Conservation (phyloP, 495 filamentous ascomycete species). For the Durotheca rogersii region DNA sequence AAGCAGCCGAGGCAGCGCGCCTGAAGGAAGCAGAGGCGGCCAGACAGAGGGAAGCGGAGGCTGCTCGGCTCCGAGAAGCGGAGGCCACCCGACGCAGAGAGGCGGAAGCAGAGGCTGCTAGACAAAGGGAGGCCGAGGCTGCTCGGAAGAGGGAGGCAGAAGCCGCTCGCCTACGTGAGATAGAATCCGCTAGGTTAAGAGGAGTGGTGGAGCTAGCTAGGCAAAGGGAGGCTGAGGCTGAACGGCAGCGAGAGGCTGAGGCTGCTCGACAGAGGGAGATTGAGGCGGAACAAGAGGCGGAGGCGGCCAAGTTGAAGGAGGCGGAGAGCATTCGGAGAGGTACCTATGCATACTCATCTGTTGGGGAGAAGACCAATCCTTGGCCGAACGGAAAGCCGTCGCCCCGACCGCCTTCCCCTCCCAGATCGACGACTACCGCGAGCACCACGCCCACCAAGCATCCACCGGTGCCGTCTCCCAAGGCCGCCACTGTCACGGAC, state of each 20-base stretch:
- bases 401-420: constrained; percentile 28
- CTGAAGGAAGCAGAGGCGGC: constrained; percentile 37
- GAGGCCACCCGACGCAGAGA: constrained; percentile 23
- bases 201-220: constrained; percentile 32
- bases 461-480: constrained; percentile 60
- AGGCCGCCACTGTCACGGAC: constrained; percentile 61
- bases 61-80: constrained; percentile 19
- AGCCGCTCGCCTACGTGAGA: constrained; percentile 25
- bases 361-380: constrained; percentile 58
- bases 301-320: too few species aligned
- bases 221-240: constrained; percentile 29
- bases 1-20: constrained; percentile 29
- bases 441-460: constrained; percentile 41
- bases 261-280: constrained; percentile 29
- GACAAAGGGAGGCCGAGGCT: constrained; percentile 27
- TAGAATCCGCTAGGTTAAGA: constrained; percentile 26
- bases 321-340: constrained; percentile 31
- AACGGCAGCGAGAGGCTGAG: constrained; percentile 19
- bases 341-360: constrained; percentile 53
- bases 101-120: constrained; percentile 26
- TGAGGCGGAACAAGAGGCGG: too few species aligned
- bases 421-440: constrained; percentile 4
- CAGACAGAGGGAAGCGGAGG: constrained; percentile 17
- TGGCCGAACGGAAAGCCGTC: constrained; percentile 55
- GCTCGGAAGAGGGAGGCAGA: constrained; percentile 32